Evolutionary conservation across 2,329 filamentous ascomycete species (phyloP), one percentile per base, ranked within the genome.

Genomic region (Sclerotiophoma versabilis): DNA sequence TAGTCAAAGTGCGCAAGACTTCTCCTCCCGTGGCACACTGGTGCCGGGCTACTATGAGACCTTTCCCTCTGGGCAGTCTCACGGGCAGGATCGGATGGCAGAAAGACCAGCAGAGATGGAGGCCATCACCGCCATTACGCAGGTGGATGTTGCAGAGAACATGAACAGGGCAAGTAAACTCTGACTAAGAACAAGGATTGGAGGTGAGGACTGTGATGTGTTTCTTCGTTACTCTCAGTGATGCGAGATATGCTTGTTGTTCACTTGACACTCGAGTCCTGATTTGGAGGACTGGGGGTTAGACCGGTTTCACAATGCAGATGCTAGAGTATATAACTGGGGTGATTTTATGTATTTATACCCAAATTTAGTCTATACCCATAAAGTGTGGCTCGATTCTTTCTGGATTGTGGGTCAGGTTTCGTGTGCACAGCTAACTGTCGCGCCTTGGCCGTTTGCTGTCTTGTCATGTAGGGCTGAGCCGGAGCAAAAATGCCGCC

Each of bases 81-180:
- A 30, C 19, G 38, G 29, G 11, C 49, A 53, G 10, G 37, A 36
- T 5, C 49, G 36, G 1, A 22, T 43, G 4, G 36, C 42, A 8
- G 49, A 47, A 32, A 30, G 44, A 5, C n/a, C 51, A 10, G 51
- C 39, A 1, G 51, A 54, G 33, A 54, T 54, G 51, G 51, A 49
- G 15, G 45, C 44, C 22, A 39, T 54, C 15, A 45, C 51, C 5
- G 38, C 44, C 1, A 20, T 33, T 2, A 15, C 10, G 4, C 32
- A 41, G 17, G n/a, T 26, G 7, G 25, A 19, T 4, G 50, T 43
- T 6, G 8, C 23, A 0, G 10, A 14, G 5, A 19, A 49, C 19
- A 1, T 15, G 9, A 17, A 34, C 10, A 38, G 44, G 22, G 14
- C 20, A n/a, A 49, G 38, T 36, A 54, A 54, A 33, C 23, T 33